Evolutionary conservation across 139 green algal genomes (phyloP), one percentile per base, ranked within the genome.

Genomic region (Choricystis sp.): DNA sequence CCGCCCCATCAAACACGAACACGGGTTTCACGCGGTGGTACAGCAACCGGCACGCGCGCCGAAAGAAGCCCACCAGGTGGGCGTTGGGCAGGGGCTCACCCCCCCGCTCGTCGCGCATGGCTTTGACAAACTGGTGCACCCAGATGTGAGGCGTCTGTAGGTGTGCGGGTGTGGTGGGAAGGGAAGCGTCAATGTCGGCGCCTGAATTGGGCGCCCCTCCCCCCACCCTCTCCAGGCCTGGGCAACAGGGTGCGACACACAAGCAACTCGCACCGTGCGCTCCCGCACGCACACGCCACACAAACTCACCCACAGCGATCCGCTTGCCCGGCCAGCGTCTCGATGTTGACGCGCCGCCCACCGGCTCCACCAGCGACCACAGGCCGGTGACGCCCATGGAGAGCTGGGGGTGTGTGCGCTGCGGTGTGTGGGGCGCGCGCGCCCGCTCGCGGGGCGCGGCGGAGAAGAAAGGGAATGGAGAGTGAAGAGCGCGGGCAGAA

Each of bases 1-100:
- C 95, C 40, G 76, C 81, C 56, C 93, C 93, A 68, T 99, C 93
- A 79, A 99, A 99, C 28, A 99, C 88, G 70, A 99, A 97, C 2
- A 99, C 83, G 22, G 93, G 93, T 2, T 78, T 77, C 0, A 98
- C 83, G 4, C 80, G 74, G 68, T 97, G 85, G 77, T 89, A 97
- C 24, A 99, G 75, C 66, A 99, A 83, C 85, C 78, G 90, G 82
- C 85, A 96, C 60, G 97, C 96, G 26, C 94, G 69, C 3, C 86
- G 72, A 73, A 99, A 96, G 75, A 99, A 99, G 30, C 94, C 94
- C 40, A 92, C 69, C 29, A 97, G 64, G 75, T 98, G 93, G 0
- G 94, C 94, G 60, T 97, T 94, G 3, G 66, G 76, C 23, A 99
- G 66, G 73, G 94, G 79, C 30, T 98, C 92, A n/a, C n/a, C n/a